These are phyloP conservation scores for Pichia sp. DNA, from an alignment of 1,139 yeast species.

Conservation along the genomic window DNA sequence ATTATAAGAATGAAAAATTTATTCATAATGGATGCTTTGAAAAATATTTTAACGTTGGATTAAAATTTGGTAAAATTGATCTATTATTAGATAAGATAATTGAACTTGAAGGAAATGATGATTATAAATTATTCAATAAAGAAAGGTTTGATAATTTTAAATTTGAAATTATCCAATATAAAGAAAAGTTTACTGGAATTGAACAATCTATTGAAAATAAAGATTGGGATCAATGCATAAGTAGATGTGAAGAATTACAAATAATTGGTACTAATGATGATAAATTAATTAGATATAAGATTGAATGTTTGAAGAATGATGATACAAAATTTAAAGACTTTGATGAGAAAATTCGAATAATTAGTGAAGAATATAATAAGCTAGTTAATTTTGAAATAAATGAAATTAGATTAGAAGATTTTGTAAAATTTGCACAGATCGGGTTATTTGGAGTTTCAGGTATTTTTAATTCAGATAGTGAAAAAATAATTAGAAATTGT, in stretches of 20 bases:
- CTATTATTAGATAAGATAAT: no score
- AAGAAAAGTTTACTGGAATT: background rate
- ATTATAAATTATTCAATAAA: background rate
- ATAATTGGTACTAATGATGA: slow-evolving; percentile 28
- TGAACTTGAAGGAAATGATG: background rate
- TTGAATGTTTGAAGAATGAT: slow-evolving; percentile 19
- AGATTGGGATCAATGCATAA: slow-evolving; percentile 26
- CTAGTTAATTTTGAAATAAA: slow-evolving; percentile 18
- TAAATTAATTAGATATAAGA: slow-evolving; percentile 26
- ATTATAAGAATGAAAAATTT: slow-evolving; percentile 21
- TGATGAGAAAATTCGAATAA: slow-evolving; percentile 15
- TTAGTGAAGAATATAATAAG: slow-evolving; percentile 22
- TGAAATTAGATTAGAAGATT: slow-evolving; percentile 18
- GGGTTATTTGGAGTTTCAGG: slow-evolving; percentile 20
- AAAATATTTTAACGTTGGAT: no score
- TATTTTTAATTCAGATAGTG: slow-evolving; percentile 14
- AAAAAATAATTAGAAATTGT: slow-evolving; percentile 39
- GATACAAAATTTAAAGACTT: slow-evolving; percentile 9
- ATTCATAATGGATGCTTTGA: slow-evolving; percentile 48
- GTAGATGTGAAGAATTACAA: slow-evolving; percentile 23
- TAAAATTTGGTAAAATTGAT: no score
- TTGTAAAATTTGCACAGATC: slow-evolving; percentile 22
- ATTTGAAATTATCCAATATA: background rate
- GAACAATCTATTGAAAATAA: background rate
- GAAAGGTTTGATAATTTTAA: background rate